Percentiles rank a stretch among this genome's conserved stretches.
These are phyloP conservation scores for Sanghuangporus sanghuang DNA, from an alignment of 1,284 basidiomycete genomes.

Conservation along the genomic window DNA sequence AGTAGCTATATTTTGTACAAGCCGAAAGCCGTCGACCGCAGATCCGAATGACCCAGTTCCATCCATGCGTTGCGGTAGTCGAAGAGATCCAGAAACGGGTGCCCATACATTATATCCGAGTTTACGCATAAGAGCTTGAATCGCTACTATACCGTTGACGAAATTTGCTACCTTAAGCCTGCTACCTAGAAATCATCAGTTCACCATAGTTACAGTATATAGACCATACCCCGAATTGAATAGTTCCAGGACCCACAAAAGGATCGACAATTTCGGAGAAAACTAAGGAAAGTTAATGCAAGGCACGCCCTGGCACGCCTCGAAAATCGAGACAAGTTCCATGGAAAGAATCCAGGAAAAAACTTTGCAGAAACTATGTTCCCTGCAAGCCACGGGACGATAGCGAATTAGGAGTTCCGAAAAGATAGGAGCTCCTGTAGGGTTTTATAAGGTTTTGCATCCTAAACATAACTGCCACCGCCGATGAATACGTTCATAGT, in stretches of 20 bases:
- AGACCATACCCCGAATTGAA: neutral
- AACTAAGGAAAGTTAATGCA: neutral
- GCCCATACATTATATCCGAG: no score
- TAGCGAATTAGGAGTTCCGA: neutral
- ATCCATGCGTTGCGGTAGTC: no score
- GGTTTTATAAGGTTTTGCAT: no score
- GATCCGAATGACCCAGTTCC: no score
- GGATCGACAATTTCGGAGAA: neutral
- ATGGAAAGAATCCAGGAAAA: neutral
- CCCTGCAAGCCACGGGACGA: neutral
- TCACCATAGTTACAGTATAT: slow-evolving; percentile 50
- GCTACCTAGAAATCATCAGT: neutral
- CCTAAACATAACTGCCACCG: neutral
- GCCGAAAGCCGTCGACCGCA: no score
- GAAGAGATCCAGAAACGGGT: no score
- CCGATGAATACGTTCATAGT: neutral
- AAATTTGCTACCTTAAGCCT: neutral
- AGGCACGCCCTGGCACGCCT: neutral
- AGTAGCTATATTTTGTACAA: no score
- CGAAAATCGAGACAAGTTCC: neutral
- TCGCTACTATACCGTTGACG: no score
- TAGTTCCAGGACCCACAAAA: neutral
- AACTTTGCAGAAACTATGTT: neutral
- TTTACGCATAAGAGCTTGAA: no score
- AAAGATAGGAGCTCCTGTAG: no score